Percentiles rank a stretch among this genome's conserved stretches.
Evolutionary conservation across 805 yeast species (phyloP).

Genomic region (Tetrapisispora nanseiensis): DNA sequence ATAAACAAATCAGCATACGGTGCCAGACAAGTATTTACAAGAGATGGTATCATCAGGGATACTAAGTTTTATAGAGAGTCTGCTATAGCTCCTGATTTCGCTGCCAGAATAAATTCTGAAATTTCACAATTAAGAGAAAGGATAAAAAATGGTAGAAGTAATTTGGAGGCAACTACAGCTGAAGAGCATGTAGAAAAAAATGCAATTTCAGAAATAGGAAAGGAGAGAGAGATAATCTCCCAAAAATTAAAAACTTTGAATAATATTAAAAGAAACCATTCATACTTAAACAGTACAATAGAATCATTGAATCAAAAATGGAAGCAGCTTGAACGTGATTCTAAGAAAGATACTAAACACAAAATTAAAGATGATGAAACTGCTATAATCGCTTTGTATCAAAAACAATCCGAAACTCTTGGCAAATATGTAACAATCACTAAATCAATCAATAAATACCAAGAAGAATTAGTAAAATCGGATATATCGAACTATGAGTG

Average conservation of each 20-base stretch:
- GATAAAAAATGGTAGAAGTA: slow-evolving; percentile 6
- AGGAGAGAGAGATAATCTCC: slow-evolving; percentile 4
- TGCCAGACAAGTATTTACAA: slow-evolving; percentile 38
- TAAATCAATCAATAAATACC: slow-evolving; percentile 18
- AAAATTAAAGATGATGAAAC: slow-evolving; percentile 31
- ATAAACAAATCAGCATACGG: slow-evolving; percentile 59
- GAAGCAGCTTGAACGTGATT: slow-evolving; percentile 29
- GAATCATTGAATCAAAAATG: slow-evolving; percentile 26
- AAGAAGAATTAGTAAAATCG: slow-evolving; percentile 19
- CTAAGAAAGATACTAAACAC: slow-evolving; percentile 34
- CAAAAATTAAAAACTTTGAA: slow-evolving; percentile 11
- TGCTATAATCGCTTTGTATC: slow-evolving; percentile 16
- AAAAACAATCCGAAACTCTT: slow-evolving; percentile 19
- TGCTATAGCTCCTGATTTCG: slow-evolving; percentile 21
- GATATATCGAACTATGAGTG: slow-evolving; percentile 31
- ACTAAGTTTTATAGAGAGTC: slow-evolving; percentile 19
- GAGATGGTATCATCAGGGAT: slow-evolving; percentile 9
- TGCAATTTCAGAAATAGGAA: slow-evolving; percentile 5
- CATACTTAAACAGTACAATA: slow-evolving; percentile 21
- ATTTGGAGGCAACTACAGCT: slow-evolving; percentile 8
- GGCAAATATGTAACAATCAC: slow-evolving; percentile 15
- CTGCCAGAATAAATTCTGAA: slow-evolving; percentile 10
- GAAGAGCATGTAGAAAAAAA: slow-evolving; percentile 8
- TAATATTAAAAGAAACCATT: slow-evolving; percentile 13
- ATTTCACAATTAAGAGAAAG: slow-evolving; percentile 7